Evolutionary conservation across 345 rosid genomes (phyloP).

Genomic region (Hypericum androsaemum): DNA sequence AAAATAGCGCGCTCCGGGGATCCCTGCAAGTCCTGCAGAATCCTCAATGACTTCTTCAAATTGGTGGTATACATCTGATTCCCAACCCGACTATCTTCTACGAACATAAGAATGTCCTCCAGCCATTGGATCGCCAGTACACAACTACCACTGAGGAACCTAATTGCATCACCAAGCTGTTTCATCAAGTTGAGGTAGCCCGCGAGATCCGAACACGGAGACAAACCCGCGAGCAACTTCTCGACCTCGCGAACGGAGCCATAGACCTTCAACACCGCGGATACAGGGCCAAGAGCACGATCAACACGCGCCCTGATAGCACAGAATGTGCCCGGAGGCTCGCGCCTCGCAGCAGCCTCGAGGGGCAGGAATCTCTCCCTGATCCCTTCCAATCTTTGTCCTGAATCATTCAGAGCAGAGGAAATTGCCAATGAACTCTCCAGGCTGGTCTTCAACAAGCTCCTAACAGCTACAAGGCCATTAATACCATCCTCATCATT

Average conservation of each 20-base stretch:
- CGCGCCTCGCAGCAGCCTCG: conserved; percentile 29
- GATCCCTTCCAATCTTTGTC: conserved; percentile 30
- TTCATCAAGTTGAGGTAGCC: conserved; percentile 37
- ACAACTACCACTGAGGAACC: conserved; percentile 56
- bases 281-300: conserved; percentile 45
- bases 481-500: conserved; percentile 21
- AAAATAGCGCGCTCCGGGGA: conserved; percentile 24
- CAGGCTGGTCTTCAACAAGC: conserved; percentile 37
- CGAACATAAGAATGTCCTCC: conserved; percentile 36
- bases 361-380: conserved; percentile 28
- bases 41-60: conserved; percentile 32
- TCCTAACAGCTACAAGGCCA: conserved; percentile 38
- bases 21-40: conserved; percentile 35
- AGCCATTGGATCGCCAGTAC: conserved; percentile 65
- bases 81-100: conserved; percentile 32
- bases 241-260: conserved; percentile 41
- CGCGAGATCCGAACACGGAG: conserved; percentile 19
- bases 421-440: conserved; percentile 48
- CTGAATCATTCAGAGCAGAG: conserved; percentile 30
- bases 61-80: conserved; percentile 25
- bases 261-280: conserved; percentile 46
- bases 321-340: conserved; percentile 18
- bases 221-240: conserved; percentile 21
- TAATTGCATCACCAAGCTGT: conserved; percentile 50
- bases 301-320: conserved; percentile 42